Conservation (phyloP, 1,284 basidiomycete genomes). For the Peniophora sp. region DNA sequence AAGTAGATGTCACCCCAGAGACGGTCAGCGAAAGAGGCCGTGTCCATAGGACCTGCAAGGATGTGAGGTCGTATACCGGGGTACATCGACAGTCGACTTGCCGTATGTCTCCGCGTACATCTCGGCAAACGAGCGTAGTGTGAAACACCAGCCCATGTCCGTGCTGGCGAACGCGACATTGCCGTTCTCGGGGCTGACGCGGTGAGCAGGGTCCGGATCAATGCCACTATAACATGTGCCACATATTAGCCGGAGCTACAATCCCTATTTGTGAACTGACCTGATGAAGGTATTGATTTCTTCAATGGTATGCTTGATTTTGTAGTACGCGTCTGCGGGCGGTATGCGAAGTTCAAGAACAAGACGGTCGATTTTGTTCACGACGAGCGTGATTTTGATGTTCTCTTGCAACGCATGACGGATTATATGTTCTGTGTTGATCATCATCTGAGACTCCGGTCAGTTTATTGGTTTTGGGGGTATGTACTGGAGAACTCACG, state of each 20-base stretch:
- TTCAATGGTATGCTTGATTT: conserved; percentile 98
- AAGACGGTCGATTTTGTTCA: conserved; percentile 98
- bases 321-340: conserved; percentile 95
- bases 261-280: conserved; percentile 29
- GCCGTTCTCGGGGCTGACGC: conserved; percentile 89
- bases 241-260: neutral
- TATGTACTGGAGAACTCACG: conserved; percentile 36
- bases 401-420: conserved; percentile 84
- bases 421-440: conserved; percentile 80
- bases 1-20: conserved; percentile 99
- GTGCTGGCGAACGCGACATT: conserved; percentile 98
- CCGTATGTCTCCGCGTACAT: conserved; percentile 95
- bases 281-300: conserved; percentile 96
- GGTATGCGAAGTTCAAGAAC: conserved; percentile 96
- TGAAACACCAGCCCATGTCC: conserved; percentile 98
- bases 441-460: conserved; percentile 60
- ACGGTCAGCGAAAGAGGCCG: conserved; percentile 69
- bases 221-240: conserved; percentile 51
- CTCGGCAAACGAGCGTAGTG: conserved; percentile 87
- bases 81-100: conserved; percentile 18
- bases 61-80: conserved; percentile 2
- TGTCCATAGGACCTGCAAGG: conserved; percentile 49
- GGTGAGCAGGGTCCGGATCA: conserved; percentile 79
- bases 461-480: neutral
- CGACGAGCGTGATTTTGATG: conserved; percentile 86